These are phyloP conservation scores for Aspergillus sp. DNA, from an alignment of 2,329 filamentous ascomycete genomes.

Conservation along the genomic window DNA sequence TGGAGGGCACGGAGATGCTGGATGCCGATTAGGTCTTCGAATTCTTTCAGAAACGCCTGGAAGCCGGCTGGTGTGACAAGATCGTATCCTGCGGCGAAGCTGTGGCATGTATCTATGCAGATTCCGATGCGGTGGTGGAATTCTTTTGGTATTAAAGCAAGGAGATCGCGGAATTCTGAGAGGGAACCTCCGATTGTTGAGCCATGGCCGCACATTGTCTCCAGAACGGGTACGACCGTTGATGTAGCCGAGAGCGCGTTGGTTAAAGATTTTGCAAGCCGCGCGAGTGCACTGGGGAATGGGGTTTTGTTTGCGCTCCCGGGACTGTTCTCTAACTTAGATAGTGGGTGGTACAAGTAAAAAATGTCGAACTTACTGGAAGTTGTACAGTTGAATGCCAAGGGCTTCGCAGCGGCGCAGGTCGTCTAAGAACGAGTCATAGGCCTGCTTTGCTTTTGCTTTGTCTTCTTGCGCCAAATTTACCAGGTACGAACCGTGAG, in stretches of 20 bases:
- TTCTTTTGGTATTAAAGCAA: conserved; percentile 65
- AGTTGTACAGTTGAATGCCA: conserved; percentile 93
- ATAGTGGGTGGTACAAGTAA: neutral
- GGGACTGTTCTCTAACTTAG: conserved; percentile 49
- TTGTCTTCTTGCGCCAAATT: conserved; percentile 86
- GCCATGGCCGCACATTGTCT: conserved; percentile 92
- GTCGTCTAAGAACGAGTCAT: conserved; percentile 83
- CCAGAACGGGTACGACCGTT: conserved; percentile 77
- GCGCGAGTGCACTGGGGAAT: conserved; percentile 67
- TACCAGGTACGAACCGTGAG: conserved; percentile 94
- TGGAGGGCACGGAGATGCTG: conserved; percentile 83
- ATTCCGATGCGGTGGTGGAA: conserved; percentile 85
- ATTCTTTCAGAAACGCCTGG: conserved; percentile 68
- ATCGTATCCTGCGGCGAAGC: conserved; percentile 93
- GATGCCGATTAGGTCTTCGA: conserved; percentile 74
- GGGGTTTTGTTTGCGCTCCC: conserved; percentile 73
- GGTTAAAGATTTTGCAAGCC: conserved; percentile 82
- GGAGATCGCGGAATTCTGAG: conserved; percentile 82
- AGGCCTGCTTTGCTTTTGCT: conserved; percentile 80
- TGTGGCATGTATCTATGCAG: conserved; percentile 95
- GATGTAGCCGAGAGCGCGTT: conserved; percentile 73
- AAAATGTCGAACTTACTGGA: conserved; percentile 58
- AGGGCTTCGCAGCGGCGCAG: conserved; percentile 79
- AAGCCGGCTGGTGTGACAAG: conserved; percentile 74
- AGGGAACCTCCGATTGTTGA: conserved; percentile 85